Conservation (phyloP, 306 rosid species). For the Bauhinia variegata region DNA sequence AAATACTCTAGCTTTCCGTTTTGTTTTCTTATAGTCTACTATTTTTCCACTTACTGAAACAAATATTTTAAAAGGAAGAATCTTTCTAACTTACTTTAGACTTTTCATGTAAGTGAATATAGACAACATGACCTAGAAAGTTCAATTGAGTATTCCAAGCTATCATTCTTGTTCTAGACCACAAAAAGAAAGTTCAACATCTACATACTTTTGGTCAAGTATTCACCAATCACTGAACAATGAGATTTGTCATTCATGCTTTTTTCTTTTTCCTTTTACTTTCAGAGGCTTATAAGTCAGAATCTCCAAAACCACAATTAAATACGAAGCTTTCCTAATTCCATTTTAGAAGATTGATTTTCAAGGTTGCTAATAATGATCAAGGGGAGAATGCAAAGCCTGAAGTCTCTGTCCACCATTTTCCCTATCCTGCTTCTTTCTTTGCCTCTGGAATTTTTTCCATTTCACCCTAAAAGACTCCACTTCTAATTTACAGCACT, state of each 20-base stretch:
- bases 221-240: neutral
- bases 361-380: constrained; percentile 18
- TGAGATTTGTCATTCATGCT: neutral
- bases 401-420: neutral
- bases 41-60: too few relatives aligned
- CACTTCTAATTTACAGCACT: constrained; percentile 10
- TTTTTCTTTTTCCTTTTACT: neutral
- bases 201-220: neutral
- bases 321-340: constrained; percentile 1
- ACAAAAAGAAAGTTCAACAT: neutral
- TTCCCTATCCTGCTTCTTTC: neutral
- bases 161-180: neutral
- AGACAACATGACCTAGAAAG: neutral
- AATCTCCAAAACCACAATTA: neutral
- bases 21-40: too few relatives aligned
- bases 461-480: neutral
- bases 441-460: neutral
- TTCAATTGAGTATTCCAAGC: constrained; percentile 1
- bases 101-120: too few relatives aligned
- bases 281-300: neutral
- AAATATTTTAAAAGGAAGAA: too few relatives aligned
- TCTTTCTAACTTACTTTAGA: too few relatives aligned
- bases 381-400: neutral
- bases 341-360: neutral
- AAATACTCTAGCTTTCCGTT: too few relatives aligned